Base-by-base conservation (phyloP, 2,329 filamentous ascomycete genomes). In the Xylaria arbuscula region DNA sequence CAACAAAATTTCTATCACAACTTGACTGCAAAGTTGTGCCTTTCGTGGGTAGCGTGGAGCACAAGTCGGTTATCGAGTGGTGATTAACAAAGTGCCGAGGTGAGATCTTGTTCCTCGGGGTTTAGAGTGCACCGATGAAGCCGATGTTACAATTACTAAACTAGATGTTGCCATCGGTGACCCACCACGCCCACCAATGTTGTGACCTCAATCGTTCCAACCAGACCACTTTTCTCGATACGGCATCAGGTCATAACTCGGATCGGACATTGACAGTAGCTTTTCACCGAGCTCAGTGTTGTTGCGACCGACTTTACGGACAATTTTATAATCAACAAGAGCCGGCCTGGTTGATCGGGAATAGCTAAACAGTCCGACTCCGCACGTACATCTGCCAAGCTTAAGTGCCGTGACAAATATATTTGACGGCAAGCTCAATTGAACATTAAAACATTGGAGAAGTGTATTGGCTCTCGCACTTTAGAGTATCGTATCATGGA, bases 161-260 rank as follows among this genome's bases (percentile, higher is more conserved):
- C 62, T 24, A 38, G 13, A 66, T 66, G 62, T 69, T 69, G 66
- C 59, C 54, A 69, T 69, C 62, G 34, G 15, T 3, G 66, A 36
- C 40, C 63, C 66, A 69, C 62, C 34, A 48, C n/a, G 56, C 22
- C 58, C n/a, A 36, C 54, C 53, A 28, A 32, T 57, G n/a, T 13
- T 42, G 7, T 40, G 32, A 50, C 45, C n/a, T 15, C 24, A 13
- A 15, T 19, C 28, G 10, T 28, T n/a, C 32, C 9, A 5, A 36
- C n/a, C 15, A 22, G 22, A 36, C 32, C 22, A 28, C 13, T 9
- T 11, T 19, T 38, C 11, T 28, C 24, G 28, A 51, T 45, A 15
- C 28, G 32, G n/a, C 22, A 32, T 57, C 38, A 59, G 22, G 24
- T 24, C n/a, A 10, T 32, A 13, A 17, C 60, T 58, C 36, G 54